Evolutionary conservation across 192 early-diverging fungal species (phyloP).

Genomic region (Coemansia sp.): DNA sequence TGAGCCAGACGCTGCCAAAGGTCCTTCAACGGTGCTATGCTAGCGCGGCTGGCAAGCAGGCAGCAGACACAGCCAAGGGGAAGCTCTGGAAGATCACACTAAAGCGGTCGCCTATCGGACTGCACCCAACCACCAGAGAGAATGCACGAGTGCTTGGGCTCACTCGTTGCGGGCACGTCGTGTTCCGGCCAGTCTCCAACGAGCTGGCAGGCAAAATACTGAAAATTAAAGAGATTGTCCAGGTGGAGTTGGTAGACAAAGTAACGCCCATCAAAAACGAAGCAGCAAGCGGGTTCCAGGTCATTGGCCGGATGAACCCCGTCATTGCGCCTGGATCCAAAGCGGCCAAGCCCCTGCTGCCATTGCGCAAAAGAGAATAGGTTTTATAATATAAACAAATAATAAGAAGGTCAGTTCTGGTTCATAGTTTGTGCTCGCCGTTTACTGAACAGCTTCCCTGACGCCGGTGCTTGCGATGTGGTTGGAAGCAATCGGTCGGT

Average conservation of each 20-base stretch:
- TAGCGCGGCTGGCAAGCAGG: not conserved
- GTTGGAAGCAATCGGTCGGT: slow-evolving; percentile 18
- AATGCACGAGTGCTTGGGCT: slow-evolving; percentile 57
- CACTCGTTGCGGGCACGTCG: slow-evolving; percentile 55
- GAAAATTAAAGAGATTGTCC: slow-evolving; percentile 63
- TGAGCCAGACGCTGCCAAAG: not conserved
- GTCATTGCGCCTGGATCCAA: slow-evolving; percentile 43
- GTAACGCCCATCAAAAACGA: slow-evolving; percentile 20
- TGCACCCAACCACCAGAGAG: slow-evolving; percentile 53
- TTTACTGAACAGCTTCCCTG: slow-evolving; percentile 11
- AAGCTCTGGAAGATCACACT: slow-evolving; percentile 63
- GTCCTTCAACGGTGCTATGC: not conserved
- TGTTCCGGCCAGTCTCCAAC: slow-evolving; percentile 55
- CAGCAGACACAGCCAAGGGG: not conserved
- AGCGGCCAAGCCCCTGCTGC: slow-evolving; percentile 45
- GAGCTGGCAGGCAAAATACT: slow-evolving; percentile 60
- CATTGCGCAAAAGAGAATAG: slow-evolving; percentile 20
- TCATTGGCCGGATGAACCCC: slow-evolving; percentile 48
- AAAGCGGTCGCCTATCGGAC: slow-evolving; percentile 57
- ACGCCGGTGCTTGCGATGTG: slow-evolving; percentile 3
- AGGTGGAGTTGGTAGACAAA: slow-evolving; percentile 51
- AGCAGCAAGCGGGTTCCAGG: slow-evolving; percentile 38
- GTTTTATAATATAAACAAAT: slow-evolving; percentile 4
- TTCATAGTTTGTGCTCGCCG: slow-evolving; percentile 43
- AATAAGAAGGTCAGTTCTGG: slow-evolving; percentile 5